Base-by-base conservation (phyloP, 768 basidiomycete species). In the Crucibulum laeve region DNA sequence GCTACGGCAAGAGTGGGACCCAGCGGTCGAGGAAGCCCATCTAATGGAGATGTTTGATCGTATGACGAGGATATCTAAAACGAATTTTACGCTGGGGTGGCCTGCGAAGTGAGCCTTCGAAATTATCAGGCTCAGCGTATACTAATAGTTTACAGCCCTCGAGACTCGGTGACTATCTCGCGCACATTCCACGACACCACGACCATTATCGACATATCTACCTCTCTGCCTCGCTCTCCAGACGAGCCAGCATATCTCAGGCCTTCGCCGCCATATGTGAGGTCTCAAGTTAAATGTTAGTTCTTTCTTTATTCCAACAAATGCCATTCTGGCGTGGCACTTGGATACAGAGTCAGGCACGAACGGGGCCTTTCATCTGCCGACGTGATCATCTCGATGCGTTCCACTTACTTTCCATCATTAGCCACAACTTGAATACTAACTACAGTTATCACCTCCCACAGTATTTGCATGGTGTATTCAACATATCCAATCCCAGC, bases 151-250 rank as follows among this genome's bases (percentile, higher is more conserved):
- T 42, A 21, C 47, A 95, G 91, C 58, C 95, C 95, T 3, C 74
- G 95, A 52, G 95, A 99, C 56, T 83, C 92, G 11, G 86, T 99
- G 33, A 95, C 91, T 13, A 94, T 99, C 53, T 89, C 91, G 35
- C 81, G 89, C 47, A 80, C 89, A 26, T 83, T 88, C 55, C 76
- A 82, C 50, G 91, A 96, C 60, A 60, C 84, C 22, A 76, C 82
- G 3, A 91, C 90, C 13, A 71, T 95, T 42, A 82, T 97, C 65
- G 87, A 93, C 62, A 82, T 97, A 46, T 84, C 93, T 2, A 94
- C 92, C 5, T 94, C 92, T n/a, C 72, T 97, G 18, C 93, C 94
- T 47, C 84, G 92, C 36, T 93, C 92, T 32, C 65, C 76, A 25
- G 91, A 95, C 51, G 93, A 95, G 59, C 93, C 93, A 5, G 81